phyloP scores from a whole-genome alignment of 371 early-diverging fungal species.

The Rhizopus sp. region DNA sequence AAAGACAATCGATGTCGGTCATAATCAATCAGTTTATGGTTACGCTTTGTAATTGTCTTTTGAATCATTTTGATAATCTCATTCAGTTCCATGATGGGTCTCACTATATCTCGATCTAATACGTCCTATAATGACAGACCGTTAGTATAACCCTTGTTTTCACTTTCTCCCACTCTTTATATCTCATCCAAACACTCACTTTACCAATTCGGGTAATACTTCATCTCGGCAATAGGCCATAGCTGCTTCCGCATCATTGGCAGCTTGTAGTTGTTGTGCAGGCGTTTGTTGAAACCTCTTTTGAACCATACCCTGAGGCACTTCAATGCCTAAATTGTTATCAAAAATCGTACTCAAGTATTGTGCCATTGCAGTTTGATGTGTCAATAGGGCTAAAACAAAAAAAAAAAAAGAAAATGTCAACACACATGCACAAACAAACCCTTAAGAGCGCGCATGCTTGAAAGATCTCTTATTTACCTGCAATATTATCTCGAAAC shows the following conservation, averaged over 20 bases:
- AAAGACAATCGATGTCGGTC: slow-evolving; percentile 75
- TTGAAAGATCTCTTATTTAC: slow-evolving; percentile 25
- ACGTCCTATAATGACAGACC: slow-evolving; percentile 47
- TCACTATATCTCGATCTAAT: slow-evolving; percentile 72
- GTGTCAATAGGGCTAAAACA: slow-evolving; percentile 53
- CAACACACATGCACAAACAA: not conserved
- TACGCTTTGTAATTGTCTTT: slow-evolving; percentile 76
- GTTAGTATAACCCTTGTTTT: not conserved
- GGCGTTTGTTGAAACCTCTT: slow-evolving; percentile 44
- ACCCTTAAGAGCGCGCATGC: not conserved
- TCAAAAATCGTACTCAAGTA: slow-evolving; percentile 60
- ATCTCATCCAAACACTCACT: slow-evolving; percentile 1
- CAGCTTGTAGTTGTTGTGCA: slow-evolving; percentile 54
- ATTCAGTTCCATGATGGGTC: slow-evolving; percentile 67
- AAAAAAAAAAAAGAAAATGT: not conserved
- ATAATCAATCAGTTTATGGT: slow-evolving; percentile 83
- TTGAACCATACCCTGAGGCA: slow-evolving; percentile 36
- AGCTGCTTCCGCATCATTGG: slow-evolving; percentile 58
- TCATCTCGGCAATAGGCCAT: slow-evolving; percentile 57
- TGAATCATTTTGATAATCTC: slow-evolving; percentile 67
- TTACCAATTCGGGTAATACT: slow-evolving; percentile 66
- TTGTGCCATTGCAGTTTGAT: slow-evolving; percentile 65
- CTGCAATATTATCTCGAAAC: slow-evolving; percentile 75
- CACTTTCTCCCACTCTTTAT: not conserved
- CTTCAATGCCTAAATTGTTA: slow-evolving; percentile 26